Percentiles rank a stretch among this genome's conserved stretches.
Conservation (phyloP, 2,329 filamentous ascomycete genomes). For the Mollisiaceae sp. region DNA sequence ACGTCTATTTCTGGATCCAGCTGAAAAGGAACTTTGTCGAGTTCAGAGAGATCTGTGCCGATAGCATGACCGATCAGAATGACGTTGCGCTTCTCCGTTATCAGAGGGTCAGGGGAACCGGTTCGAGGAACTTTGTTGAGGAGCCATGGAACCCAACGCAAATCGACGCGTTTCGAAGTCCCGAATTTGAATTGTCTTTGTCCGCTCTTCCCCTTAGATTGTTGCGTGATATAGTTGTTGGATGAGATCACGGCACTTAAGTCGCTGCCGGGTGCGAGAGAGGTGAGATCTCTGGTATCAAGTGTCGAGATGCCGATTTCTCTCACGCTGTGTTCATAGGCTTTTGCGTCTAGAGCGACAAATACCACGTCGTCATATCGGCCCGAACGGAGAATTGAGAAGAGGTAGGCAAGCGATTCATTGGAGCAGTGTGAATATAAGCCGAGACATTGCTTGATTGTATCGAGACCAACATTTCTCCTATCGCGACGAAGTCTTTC, state of each 20-base stretch:
- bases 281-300: background rate
- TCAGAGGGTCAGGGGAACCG: background rate
- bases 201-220: background rate
- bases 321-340: background rate
- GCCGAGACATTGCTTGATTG: background rate
- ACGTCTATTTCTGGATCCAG: background rate
- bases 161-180: background rate
- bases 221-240: background rate
- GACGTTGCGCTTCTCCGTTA: background rate
- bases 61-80: background rate
- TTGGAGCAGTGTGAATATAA: background rate
- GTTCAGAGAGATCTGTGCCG: background rate
- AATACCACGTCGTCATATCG: background rate
- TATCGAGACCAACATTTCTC: background rate
- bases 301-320: slow-evolving; percentile 1
- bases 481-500: background rate
- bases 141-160: background rate
- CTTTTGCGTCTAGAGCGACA: background rate
- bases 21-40: background rate
- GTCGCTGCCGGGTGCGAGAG: background rate
- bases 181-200: background rate
- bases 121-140: background rate
- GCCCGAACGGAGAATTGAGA: background rate
- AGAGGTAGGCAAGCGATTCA: background rate
- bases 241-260: background rate